A percentile compares a stretch with the other conserved stretches of the same genome.
phyloP scores from a whole-genome alignment of 768 basidiomycete species.

The Rubroboletus pulcherrimus region DNA sequence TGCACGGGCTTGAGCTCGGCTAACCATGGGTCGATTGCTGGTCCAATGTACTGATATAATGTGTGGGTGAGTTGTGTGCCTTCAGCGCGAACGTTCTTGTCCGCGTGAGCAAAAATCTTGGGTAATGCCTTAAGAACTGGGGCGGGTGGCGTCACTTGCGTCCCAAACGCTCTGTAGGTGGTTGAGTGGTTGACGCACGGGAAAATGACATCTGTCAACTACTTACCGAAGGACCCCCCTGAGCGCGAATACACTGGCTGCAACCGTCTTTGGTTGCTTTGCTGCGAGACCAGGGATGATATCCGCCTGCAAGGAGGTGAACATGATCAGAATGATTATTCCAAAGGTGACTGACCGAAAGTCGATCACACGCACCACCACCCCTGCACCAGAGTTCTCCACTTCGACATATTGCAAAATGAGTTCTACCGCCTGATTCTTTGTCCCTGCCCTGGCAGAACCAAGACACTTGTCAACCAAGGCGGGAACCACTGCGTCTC shows the following conservation, averaged over 20 bases:
- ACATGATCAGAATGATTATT: constrained; percentile 24
- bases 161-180: constrained; percentile 67
- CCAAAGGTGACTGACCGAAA: constrained; percentile 27
- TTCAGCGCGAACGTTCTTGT: constrained; percentile 94
- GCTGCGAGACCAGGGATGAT: constrained; percentile 80
- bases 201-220: not conserved
- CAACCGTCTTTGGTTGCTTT: constrained; percentile 93
- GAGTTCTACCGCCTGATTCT: constrained; percentile 80
- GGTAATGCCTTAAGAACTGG: constrained; percentile 84
- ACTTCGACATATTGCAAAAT: constrained; percentile 89
- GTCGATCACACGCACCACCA: constrained; percentile 65
- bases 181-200: not conserved
- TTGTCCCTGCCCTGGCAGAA: constrained; percentile 86
- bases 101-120: constrained; percentile 91
- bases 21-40: constrained; percentile 79
- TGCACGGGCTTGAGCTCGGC: constrained; percentile 94
- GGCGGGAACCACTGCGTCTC: constrained; percentile 80
- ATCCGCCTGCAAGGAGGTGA: constrained; percentile 50
- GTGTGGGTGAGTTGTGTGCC: constrained; percentile 71
- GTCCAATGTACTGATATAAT: constrained; percentile 84
- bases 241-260: constrained; percentile 70
- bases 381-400: constrained; percentile 82
- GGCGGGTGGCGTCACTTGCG: constrained; percentile 65
- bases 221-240: constrained; percentile 83
- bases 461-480: constrained; percentile 96